These are phyloP conservation scores for Coniosporium tulheliwenetii DNA, from an alignment of 2,329 filamentous ascomycete species.

Conservation along the genomic window DNA sequence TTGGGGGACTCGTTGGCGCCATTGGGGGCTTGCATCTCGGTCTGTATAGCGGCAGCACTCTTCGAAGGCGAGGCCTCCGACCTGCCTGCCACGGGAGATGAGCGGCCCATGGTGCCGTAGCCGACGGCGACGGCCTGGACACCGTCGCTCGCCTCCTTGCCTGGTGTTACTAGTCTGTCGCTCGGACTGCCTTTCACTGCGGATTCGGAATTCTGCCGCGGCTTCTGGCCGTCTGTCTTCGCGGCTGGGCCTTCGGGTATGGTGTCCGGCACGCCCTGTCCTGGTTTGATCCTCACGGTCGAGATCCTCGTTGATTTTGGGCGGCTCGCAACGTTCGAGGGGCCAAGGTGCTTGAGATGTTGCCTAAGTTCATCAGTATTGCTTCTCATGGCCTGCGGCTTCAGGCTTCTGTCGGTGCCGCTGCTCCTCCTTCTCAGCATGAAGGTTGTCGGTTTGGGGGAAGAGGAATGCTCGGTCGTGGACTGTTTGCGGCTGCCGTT, in stretches of 20 bases:
- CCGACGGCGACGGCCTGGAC: slow-evolving; percentile 39
- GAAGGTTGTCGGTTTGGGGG: slow-evolving; percentile 21
- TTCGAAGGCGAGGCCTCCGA: slow-evolving; percentile 2
- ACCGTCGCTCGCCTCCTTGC: slow-evolving; percentile 46
- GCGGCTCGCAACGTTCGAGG: slow-evolving; percentile 44
- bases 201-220: background rate
- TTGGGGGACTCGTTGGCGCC: slow-evolving; percentile 23
- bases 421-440: slow-evolving; percentile 30
- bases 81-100: slow-evolving; percentile 11
- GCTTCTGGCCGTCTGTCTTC: slow-evolving; percentile 11
- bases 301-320: slow-evolving; percentile 46
- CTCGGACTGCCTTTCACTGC: slow-evolving; percentile 30
- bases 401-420: slow-evolving; percentile 10
- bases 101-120: slow-evolving; percentile 24
- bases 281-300: slow-evolving; percentile 51
- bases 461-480: slow-evolving; percentile 13
- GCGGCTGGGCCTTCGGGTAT: slow-evolving; percentile 27
- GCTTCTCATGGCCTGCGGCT: slow-evolving; percentile 27
- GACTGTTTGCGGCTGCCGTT: slow-evolving; percentile 12
- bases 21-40: slow-evolving; percentile 30
- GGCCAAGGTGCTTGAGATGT: slow-evolving; percentile 47
- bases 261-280: slow-evolving; percentile 18
- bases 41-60: slow-evolving; percentile 5
- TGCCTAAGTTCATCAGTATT: slow-evolving; percentile 39
- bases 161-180: slow-evolving; percentile 36